phyloP scores from a whole-genome alignment of 2,329 filamentous ascomycete species.

The Calonectria pseudoreteaudii region DNA sequence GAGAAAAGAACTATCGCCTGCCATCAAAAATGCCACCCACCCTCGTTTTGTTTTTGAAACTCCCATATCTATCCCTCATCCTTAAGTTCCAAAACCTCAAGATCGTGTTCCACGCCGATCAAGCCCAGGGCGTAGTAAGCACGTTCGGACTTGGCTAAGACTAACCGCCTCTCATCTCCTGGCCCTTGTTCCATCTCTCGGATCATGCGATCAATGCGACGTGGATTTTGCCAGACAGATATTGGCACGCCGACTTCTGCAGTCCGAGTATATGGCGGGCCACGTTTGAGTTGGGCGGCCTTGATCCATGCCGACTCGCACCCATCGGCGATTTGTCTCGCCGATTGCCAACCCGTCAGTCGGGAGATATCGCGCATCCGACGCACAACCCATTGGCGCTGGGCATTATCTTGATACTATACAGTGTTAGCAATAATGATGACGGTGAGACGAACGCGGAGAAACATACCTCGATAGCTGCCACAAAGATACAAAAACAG shows the following conservation, averaged over 20 bases:
- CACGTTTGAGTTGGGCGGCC: conserved; percentile 77
- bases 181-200: conserved; percentile 54
- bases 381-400: conserved; percentile 82
- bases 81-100: conserved; percentile 71
- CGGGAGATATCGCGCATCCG: conserved; percentile 81
- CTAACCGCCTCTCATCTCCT: conserved; percentile 60
- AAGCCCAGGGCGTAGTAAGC: conserved; percentile 84
- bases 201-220: conserved; percentile 65
- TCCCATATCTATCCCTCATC: conserved; percentile 45
- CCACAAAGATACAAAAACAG: conserved; percentile 86
- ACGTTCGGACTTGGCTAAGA: conserved; percentile 71
- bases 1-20: background rate
- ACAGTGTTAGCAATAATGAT: conserved; percentile 28
- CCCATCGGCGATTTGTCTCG: conserved; percentile 82
- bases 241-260: conserved; percentile 49
- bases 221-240: conserved; percentile 62
- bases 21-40: background rate
- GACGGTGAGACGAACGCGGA: background rate
- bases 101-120: conserved; percentile 81
- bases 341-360: conserved; percentile 89
- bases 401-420: conserved; percentile 76
- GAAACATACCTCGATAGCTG: conserved; percentile 75
- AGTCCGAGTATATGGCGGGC: conserved; percentile 76
- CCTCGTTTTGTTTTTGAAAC: background rate
- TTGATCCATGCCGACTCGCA: conserved; percentile 89